Evolutionary conservation across 1,284 basidiomycete genomes (phyloP), one percentile per base, ranked within the genome.

Genomic region (Tilletia setariae): DNA sequence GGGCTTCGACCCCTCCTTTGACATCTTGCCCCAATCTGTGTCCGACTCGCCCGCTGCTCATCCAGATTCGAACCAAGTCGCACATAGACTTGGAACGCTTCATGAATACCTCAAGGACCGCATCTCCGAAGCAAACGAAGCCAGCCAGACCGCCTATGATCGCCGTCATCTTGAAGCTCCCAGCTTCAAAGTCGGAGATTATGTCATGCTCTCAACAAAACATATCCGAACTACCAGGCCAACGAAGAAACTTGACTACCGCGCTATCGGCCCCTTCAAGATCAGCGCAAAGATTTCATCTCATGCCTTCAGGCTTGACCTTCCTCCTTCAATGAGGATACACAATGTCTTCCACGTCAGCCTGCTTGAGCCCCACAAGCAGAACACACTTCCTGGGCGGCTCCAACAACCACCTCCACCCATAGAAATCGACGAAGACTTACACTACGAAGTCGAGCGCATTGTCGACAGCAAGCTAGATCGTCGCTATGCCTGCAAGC

Each of bases 1-100:
- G 9, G 65, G 59, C 30, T 66, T 56, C 65, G 15, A 53, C 21
- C 59, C 65, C 28, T 44, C 35, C 46, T 53, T 32, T n/a, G 65
- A 66, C 23, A 28, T 66, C 23, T 4, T 19, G 6, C 47, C 47
- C 47, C 16, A 3, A n/a, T 9, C 64, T n/a, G n/a, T 19, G 6
- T 8, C 30, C 3, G 32, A 40, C 3, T 3, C 7, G 6, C 25
- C 53, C 6, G 53, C 53, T 8, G n/a, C 62, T 19, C 62, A 64
- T 64, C 47, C 53, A 6, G n/a, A 51, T 9, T 42, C 64, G n/a
- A 44, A 35, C 30, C 16, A 44, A 15, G 9, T 40, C 2, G 43
- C 28, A 28, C n/a, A 11, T 13, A 8, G 6, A 19, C 53, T 65
- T 13, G 19, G 23, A 15, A 4, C 19, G 21, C 15, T 44, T 19